These are phyloP conservation scores for Capsicum pubescens DNA, from an alignment of 257 asterid species.

Conservation along the genomic window DNA sequence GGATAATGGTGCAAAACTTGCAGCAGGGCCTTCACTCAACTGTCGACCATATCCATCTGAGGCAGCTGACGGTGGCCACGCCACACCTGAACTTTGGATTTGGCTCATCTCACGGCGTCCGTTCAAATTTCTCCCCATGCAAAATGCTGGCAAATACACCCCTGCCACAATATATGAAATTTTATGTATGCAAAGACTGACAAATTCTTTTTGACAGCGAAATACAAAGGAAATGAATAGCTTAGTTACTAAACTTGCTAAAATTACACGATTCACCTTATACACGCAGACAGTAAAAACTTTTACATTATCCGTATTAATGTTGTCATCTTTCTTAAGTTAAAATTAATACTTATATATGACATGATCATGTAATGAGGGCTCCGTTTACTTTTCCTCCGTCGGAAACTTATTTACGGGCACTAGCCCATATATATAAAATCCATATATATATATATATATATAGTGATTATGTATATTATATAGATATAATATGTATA, in stretches of 20 bases:
- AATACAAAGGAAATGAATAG: not conserved
- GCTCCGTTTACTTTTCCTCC: too few species aligned
- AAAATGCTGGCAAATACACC: constrained; percentile 46
- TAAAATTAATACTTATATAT: too few species aligned
- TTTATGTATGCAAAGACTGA: not conserved
- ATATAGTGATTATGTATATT: too few species aligned
- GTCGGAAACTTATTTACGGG: too few species aligned
- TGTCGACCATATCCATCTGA: constrained; percentile 19
- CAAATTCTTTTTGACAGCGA: not conserved
- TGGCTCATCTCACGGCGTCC: constrained; percentile 48
- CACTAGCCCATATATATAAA: too few species aligned
- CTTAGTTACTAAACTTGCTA: not conserved
- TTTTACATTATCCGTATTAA: not conserved
- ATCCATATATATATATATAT: too few species aligned
- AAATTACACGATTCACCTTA: not conserved
- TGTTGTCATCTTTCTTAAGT: too few species aligned
- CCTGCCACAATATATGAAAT: constrained; percentile 35
- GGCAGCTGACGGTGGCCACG: constrained; percentile 30
- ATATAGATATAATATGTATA: too few species aligned
- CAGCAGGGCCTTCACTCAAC: constrained; percentile 5
- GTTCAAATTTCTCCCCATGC: constrained; percentile 40
- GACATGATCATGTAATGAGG: too few species aligned
- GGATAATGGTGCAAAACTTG: not conserved
- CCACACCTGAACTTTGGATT: constrained; percentile 55
- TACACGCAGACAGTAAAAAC: not conserved